Evolutionary conservation across 768 basidiomycete genomes (phyloP).

Genomic region (Exidia glandulosa): DNA sequence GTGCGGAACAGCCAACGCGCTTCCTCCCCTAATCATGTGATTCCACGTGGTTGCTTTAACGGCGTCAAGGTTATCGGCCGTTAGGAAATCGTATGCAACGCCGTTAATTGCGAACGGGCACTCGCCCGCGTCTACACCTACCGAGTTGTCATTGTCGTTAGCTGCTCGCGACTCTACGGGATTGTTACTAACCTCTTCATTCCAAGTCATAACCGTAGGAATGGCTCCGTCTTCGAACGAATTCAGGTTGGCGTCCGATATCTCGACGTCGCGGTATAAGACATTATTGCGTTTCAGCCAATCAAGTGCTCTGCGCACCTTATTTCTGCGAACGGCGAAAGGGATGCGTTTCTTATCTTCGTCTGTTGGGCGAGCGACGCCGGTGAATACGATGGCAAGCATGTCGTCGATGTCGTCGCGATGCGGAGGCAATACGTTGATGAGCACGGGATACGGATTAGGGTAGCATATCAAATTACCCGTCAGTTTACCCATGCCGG

Average conservation of each 20-base stretch:
- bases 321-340: neutral
- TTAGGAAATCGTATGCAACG: constrained; percentile 17
- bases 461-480: no score
- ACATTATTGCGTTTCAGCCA: neutral
- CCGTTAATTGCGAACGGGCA: constrained; percentile 31
- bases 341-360: neutral
- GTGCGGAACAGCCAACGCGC: constrained; percentile 22
- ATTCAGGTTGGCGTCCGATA: neutral
- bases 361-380: no score
- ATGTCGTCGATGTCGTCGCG: no score
- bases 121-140: constrained; percentile 11
- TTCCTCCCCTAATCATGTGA: constrained; percentile 18
- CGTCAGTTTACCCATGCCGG: no score
- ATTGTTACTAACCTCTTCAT: neutral
- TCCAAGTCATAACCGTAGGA: neutral
- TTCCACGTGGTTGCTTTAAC: constrained; percentile 16
- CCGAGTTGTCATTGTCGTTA: neutral
- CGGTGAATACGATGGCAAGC: no score
- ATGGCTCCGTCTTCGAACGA: neutral
- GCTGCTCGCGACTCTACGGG: neutral
- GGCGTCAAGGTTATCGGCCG: constrained; percentile 9
- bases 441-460: no score
- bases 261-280: neutral
- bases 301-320: neutral
- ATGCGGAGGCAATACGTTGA: no score